Evolutionary conservation across 305 asterid genomes (phyloP), one percentile per base, ranked within the genome.

Genomic region (Caryopteris hybrid): DNA sequence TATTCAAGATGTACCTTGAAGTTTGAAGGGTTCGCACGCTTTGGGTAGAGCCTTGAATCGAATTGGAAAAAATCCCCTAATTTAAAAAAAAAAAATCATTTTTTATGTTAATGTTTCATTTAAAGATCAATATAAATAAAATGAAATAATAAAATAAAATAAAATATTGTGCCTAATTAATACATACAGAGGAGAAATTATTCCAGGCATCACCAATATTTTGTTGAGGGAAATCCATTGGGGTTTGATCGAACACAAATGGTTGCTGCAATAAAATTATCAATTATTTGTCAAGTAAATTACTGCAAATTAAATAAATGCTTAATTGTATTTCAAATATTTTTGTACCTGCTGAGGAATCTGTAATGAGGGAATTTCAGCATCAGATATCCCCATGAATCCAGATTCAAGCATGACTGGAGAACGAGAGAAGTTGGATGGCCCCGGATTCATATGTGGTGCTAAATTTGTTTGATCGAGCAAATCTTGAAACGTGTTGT

Each of bases 1-100:
- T 34, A 70, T 18, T 29, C 18, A 25, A 34, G 16, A 25, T 48
- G 11, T 68, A 80, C 85, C 82, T 77, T 64, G 82, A 68, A 68
- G 76, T 43, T 36, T 75, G 79, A 41, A 43, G 46, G 57, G 46
- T 54, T 29, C 46, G 31, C 38, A 53, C 17, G 52, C 42, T 53
- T 38, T 42, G 70, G 36, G 14, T 21, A 27, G 67, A 53, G 51
- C 31, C 42, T 34, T 42, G 43, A 42, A 53, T 20, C 39, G 36
- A 50, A 69, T 68, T 74, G 20, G 78, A 57, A 67, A 46, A 60
- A 18, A 54, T 12, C 47, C 16, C 63, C 85, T 80, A 38, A 46
- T 6, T 56, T n/a, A n/a, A n/a, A 31, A 8, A 29, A 36, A 1
- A 4, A 6, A 36, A 36, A 6, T 36, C 39, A 33, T 33, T 36